Percentiles rank a stretch among this genome's conserved stretches.
Conservation (phyloP, 73 alveolate species). For the Durusdinium trenchii region DNA sequence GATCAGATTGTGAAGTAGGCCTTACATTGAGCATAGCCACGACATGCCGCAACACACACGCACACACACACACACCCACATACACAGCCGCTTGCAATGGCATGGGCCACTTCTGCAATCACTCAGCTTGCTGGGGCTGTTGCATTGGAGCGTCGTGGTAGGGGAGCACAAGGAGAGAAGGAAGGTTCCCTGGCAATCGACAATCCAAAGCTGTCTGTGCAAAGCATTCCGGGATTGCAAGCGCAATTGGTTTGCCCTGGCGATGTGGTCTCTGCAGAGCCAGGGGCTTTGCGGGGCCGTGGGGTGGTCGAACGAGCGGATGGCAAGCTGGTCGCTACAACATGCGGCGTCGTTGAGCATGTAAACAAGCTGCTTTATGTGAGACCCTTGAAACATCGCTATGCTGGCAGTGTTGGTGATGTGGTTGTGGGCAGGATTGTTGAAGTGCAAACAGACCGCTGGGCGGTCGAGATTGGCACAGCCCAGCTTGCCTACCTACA, state of each 20-base stretch:
- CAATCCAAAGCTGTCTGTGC: conserved; percentile 68
- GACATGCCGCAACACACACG: too few relatives aligned
- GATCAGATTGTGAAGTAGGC: too few relatives aligned
- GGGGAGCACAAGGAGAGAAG: neutral
- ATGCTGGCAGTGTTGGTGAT: conserved; percentile 98
- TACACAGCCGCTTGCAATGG: neutral
- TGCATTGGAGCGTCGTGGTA: conserved; percentile 56
- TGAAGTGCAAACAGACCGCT: conserved; percentile 97
- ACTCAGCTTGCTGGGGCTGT: conserved; percentile 87
- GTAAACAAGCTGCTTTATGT: conserved; percentile 98
- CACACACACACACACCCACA: neutral
- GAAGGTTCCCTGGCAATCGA: conserved; percentile 64
- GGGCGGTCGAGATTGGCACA: conserved; percentile 98
- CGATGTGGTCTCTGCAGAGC: conserved; percentile 93
- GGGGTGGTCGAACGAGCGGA: conserved; percentile 95
- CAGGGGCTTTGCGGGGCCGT: conserved; percentile 90
- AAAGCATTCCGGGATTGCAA: conserved; percentile 71
- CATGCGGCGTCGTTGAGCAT: conserved; percentile 98
- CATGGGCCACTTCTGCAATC: conserved; percentile 70
- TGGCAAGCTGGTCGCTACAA: conserved; percentile 97
- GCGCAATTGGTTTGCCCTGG: conserved; percentile 87
- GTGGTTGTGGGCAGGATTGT: conserved; percentile 98
- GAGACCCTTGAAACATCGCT: conserved; percentile 97
- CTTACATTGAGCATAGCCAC: too few relatives aligned
- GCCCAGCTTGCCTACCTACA: conserved; percentile 98